Percentiles rank a stretch among this genome's conserved stretches.
These are phyloP conservation scores for Aspergillus puulaauensis DNA, from an alignment of 2,329 filamentous ascomycete genomes.

Conservation along the genomic window DNA sequence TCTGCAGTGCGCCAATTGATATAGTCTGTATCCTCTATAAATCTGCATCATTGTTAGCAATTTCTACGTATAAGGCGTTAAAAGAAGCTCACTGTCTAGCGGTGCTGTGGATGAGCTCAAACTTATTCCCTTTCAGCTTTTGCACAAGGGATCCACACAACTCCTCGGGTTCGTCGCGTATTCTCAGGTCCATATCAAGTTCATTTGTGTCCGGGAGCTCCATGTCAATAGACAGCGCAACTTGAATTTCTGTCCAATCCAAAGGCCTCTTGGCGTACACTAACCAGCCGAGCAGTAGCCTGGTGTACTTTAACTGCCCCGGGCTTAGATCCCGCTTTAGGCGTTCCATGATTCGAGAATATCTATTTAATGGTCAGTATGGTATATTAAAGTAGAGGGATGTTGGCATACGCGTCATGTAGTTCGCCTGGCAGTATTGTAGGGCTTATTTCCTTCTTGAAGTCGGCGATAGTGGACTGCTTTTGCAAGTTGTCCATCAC, in stretches of 20 bases:
- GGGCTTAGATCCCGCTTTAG: neutral
- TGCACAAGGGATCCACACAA: constrained; percentile 12
- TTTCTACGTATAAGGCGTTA: neutral
- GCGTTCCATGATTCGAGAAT: constrained; percentile 11
- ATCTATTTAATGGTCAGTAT: neutral
- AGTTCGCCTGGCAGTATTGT: constrained; percentile 1
- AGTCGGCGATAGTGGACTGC: neutral
- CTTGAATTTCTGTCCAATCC: constrained; percentile 8
- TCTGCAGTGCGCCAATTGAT: neutral
- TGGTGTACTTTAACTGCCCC: constrained; percentile 1
- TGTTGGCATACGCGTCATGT: constrained; percentile 1
- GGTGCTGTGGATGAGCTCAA: constrained; percentile 13
- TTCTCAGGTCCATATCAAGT: neutral
- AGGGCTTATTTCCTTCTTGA: neutral
- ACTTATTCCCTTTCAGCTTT: constrained; percentile 3
- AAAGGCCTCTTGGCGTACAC: constrained; percentile 6
- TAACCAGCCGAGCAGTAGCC: constrained; percentile 6
- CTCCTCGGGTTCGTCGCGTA: constrained; percentile 1
- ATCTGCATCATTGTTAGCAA: neutral
- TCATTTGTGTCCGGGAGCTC: neutral
- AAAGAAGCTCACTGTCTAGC: neutral
- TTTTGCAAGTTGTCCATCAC: constrained; percentile 9
- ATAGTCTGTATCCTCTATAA: neutral
- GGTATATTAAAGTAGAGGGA: neutral
- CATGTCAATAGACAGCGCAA: constrained; percentile 6